Conservation (phyloP, 805 yeast species). For the Teunomyces stri region DNA sequence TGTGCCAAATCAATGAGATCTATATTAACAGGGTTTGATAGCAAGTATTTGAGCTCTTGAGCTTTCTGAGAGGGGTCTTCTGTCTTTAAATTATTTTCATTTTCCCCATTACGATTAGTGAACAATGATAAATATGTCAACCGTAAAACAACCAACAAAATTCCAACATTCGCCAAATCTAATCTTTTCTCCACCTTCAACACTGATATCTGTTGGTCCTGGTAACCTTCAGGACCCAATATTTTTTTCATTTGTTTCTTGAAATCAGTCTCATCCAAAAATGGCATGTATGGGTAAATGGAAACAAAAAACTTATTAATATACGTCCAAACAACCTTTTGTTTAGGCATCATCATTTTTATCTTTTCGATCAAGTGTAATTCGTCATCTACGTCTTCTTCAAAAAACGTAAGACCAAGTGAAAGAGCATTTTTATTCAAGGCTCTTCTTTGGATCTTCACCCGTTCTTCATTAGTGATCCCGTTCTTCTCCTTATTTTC, state of each 20-base stretch:
- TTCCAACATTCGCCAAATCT: constrained; percentile 35
- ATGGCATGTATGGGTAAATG: constrained; percentile 20
- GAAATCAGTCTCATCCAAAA: constrained; percentile 19
- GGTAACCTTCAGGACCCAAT: constrained; percentile 19
- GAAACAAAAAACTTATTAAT: constrained; percentile 15
- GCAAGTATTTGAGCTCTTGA: constrained; percentile 19
- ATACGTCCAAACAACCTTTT: constrained; percentile 14
- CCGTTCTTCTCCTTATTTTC: neutral
- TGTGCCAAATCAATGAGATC: constrained; percentile 26
- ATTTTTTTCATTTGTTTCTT: constrained; percentile 14
- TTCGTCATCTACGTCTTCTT: constrained; percentile 29
- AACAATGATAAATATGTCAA: constrained; percentile 36
- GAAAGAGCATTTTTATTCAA: constrained; percentile 30
- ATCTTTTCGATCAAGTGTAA: constrained; percentile 16
- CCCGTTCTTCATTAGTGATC: neutral
- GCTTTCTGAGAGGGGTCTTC: constrained; percentile 22
- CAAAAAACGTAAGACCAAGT: constrained; percentile 34
- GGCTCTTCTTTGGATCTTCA: constrained; percentile 3
- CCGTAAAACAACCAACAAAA: constrained; percentile 31
- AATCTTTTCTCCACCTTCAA: constrained; percentile 29
- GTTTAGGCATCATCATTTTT: constrained; percentile 15
- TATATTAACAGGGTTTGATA: constrained; percentile 21
- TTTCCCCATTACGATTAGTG: constrained; percentile 30
- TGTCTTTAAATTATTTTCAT: constrained; percentile 26
- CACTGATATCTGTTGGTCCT: constrained; percentile 17